phyloP scores from a whole-genome alignment of 441 rosid species.

The Pelargonium australe region DNA sequence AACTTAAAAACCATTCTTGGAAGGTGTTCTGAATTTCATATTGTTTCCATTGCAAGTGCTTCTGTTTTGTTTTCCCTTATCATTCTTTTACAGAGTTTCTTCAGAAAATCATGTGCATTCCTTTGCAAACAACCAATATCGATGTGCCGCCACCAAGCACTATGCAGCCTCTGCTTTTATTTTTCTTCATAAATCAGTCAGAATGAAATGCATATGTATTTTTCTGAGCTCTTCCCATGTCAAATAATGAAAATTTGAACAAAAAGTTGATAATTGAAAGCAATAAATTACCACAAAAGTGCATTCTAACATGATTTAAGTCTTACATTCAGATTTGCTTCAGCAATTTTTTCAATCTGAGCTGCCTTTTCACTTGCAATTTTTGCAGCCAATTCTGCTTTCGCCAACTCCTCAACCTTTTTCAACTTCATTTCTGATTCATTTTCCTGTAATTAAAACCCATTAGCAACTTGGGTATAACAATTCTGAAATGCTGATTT shows the following conservation, averaged over 20 bases:
- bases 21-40: background rate
- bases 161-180: background rate
- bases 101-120: constrained; percentile 2
- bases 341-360: constrained; percentile 78
- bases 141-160: background rate
- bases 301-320: background rate
- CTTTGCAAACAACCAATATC: background rate
- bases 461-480: constrained; percentile 23
- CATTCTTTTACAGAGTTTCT: background rate
- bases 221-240: background rate
- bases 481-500: constrained; percentile 9
- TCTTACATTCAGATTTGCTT: constrained; percentile 86
- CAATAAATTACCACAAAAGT: background rate
- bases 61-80: constrained; percentile 4
- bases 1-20: background rate
- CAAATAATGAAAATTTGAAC: constrained; percentile 6
- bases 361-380: constrained; percentile 77
- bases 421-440: constrained; percentile 57
- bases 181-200: background rate
- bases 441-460: constrained; percentile 49
- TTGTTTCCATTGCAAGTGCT: background rate
- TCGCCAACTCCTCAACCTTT: constrained; percentile 61
- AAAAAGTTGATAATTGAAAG: background rate
- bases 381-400: constrained; percentile 71
- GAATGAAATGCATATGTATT: background rate